phyloP scores from a whole-genome alignment of 208 protist genomes.

The Strigomonas culicis region DNA sequence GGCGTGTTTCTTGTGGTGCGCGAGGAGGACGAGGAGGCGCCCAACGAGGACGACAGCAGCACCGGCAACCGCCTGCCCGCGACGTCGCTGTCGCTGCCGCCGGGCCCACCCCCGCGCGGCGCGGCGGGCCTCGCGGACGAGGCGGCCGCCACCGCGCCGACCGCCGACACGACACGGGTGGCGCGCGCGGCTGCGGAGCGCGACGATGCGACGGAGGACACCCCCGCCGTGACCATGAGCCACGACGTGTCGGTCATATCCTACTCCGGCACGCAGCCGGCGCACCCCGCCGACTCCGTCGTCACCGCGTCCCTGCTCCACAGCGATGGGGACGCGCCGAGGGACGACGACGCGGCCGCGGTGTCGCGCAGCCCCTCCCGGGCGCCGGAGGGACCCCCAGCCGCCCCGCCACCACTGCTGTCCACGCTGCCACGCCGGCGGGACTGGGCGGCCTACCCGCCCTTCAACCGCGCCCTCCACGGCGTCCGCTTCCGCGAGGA shows the following conservation, averaged over 20 bases:
- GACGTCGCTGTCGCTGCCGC: not conserved
- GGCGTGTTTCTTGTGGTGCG: slow-evolving; percentile 12
- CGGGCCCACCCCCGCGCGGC: too few species aligned
- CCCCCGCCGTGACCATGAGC: not conserved
- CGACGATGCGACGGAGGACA: not conserved
- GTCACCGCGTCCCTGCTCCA: not conserved
- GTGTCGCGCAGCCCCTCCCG: not conserved
- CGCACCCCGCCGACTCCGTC: not conserved
- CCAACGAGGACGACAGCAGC: not conserved
- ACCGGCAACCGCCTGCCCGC: not conserved
- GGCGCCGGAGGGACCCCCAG: not conserved
- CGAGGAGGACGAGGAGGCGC: not conserved
- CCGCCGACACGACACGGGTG: too few species aligned
- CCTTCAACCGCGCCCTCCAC: slow-evolving; percentile 30
- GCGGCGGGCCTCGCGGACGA: too few species aligned
- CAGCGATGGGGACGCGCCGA: not conserved
- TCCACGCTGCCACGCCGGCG: slow-evolving; percentile 2
- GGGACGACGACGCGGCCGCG: not conserved
- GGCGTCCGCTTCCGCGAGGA: slow-evolving; percentile 25
- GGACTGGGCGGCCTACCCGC: slow-evolving; percentile 22
- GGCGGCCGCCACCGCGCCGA: too few species aligned
- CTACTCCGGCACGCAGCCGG: not conserved
- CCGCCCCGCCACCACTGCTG: slow-evolving; percentile 11
- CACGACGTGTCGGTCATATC: not conserved
- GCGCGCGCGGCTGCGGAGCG: too few species aligned